Conservation (phyloP, 306 rosid species). For the Lupinus albus region DNA sequence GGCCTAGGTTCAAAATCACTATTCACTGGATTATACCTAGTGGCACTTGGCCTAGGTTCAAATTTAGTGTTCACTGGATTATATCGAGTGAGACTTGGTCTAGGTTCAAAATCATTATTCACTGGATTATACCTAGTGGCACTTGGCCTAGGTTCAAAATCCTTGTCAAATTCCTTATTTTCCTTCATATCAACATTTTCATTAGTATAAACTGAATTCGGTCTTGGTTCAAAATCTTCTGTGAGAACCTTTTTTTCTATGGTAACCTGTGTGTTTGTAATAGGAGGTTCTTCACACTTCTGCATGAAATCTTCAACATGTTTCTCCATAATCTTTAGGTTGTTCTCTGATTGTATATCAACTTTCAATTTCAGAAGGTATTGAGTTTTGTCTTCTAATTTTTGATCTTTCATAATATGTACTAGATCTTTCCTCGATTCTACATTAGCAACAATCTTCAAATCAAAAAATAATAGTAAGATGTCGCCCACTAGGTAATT, state of each 20-base stretch:
- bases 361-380: conserved; percentile 12
- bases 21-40: background rate
- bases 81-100: background rate
- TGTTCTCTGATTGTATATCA: background rate
- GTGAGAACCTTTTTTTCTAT: background rate
- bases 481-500: background rate
- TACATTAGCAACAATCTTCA: conserved; percentile 25
- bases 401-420: conserved; percentile 36
- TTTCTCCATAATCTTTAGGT: background rate
- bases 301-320: background rate
- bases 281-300: conserved; percentile 24
- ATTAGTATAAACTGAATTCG: background rate
- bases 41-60: conserved; percentile 20
- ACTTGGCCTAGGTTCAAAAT: conserved; percentile 36
- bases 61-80: conserved; percentile 26
- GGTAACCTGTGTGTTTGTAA: background rate
- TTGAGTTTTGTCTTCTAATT: conserved; percentile 39
- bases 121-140: background rate
- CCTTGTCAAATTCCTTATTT: background rate
- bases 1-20: conserved; percentile 39
- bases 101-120: conserved; percentile 31
- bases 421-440: conserved; percentile 39
- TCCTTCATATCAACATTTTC: background rate
- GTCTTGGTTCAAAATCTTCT: conserved; percentile 10
- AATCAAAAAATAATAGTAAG: background rate